These are phyloP conservation scores for Aspergillus viridinutans DNA, from an alignment of 2,329 filamentous ascomycete genomes.

Conservation along the genomic window DNA sequence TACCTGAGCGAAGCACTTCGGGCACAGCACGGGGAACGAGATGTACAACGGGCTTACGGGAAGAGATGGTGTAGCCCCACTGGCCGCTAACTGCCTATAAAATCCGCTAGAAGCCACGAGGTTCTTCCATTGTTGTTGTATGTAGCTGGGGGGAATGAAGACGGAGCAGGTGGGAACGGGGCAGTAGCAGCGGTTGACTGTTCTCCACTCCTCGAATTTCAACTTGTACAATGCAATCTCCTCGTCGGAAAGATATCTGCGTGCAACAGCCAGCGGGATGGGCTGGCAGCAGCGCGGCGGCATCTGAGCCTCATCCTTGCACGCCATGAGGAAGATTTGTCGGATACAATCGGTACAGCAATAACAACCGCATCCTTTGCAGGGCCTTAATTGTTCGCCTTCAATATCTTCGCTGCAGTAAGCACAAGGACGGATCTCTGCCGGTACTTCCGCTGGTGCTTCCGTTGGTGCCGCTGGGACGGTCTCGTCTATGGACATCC, in stretches of 20 bases:
- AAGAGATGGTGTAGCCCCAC: neutral
- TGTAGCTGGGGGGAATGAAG: constrained; percentile 41
- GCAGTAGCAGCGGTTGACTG: constrained; percentile 46
- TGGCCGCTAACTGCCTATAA: neutral
- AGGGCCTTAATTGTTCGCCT: neutral
- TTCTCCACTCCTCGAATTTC: constrained; percentile 48
- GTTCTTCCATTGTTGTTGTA: constrained; percentile 2
- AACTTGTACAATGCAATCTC: constrained; percentile 37
- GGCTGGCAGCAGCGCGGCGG: constrained; percentile 44
- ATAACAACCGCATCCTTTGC: neutral
- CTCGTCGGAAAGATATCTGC: constrained; percentile 30
- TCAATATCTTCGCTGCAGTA: neutral
- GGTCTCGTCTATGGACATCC: neutral
- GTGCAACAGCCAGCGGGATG: constrained; percentile 41
- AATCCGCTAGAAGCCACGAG: neutral
- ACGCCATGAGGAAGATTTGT: constrained; percentile 40
- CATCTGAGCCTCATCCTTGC: constrained; percentile 39
- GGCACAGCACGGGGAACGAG: constrained; percentile 28
- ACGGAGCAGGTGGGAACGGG: constrained; percentile 46
- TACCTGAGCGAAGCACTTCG: constrained; percentile 40
- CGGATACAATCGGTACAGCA: constrained; percentile 12
- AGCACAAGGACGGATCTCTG: neutral
- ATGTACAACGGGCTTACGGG: constrained; percentile 18
- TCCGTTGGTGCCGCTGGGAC: neutral
- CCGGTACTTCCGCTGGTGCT: neutral